phyloP scores from a whole-genome alignment of 140 eudicot species.

The Cichorium intybus region DNA sequence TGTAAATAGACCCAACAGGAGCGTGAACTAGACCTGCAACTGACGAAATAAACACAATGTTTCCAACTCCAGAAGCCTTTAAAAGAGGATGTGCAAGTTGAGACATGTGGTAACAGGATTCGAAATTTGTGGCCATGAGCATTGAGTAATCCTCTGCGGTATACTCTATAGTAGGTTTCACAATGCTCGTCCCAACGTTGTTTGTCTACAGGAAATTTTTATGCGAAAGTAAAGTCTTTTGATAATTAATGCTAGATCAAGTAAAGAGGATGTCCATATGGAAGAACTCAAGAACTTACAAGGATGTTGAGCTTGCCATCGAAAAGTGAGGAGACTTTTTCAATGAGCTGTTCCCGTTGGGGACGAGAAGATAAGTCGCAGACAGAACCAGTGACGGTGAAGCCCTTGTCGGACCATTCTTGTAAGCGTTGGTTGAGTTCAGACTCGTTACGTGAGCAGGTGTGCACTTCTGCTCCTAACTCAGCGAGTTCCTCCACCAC shows the following conservation, averaged over 20 bases:
- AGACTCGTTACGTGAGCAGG: constrained; percentile 56
- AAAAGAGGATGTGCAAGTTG: constrained; percentile 72
- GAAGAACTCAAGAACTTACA: constrained; percentile 28
- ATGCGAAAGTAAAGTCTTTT: too few species aligned
- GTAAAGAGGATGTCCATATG: too few species aligned
- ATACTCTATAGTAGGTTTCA: constrained; percentile 53
- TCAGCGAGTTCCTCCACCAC: constrained; percentile 62
- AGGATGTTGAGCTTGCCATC: constrained; percentile 70
- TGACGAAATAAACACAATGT: constrained; percentile 65
- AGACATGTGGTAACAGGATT: constrained; percentile 57
- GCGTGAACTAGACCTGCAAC: constrained; percentile 52
- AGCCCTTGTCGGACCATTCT: constrained; percentile 59
- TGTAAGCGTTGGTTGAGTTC: constrained; percentile 47
- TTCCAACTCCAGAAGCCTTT: constrained; percentile 55
- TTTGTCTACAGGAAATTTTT: constrained; percentile 37
- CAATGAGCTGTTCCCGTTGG: constrained; percentile 48
- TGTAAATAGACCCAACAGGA: constrained; percentile 49
- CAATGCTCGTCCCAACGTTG: constrained; percentile 57
- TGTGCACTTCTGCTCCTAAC: constrained; percentile 54
- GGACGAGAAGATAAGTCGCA: constrained; percentile 52
- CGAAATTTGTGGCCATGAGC: constrained; percentile 63
- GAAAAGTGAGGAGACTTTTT: constrained; percentile 44
- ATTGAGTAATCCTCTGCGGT: constrained; percentile 50
- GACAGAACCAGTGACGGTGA: constrained; percentile 51
- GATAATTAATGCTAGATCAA: too few species aligned